Conservation (phyloP, 2,329 filamentous ascomycete species). For the Colletotrichum sublineola region DNA sequence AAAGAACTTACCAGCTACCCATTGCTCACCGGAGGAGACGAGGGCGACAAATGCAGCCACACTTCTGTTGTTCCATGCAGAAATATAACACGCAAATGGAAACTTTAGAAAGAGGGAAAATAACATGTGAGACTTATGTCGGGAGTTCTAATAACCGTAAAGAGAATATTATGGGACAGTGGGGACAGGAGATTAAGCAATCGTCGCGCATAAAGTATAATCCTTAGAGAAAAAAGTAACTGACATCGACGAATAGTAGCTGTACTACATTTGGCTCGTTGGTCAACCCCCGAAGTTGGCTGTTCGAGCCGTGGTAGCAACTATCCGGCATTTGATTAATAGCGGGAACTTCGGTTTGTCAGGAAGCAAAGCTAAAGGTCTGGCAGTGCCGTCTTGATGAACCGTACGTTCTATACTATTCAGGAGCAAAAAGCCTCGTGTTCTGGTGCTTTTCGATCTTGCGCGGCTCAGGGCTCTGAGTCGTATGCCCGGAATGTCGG, state of each 20-base stretch:
- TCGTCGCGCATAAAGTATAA: background rate
- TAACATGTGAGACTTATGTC: constrained; percentile 18
- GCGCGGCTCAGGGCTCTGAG: constrained; percentile 31
- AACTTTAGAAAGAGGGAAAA: background rate
- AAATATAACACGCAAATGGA: constrained; percentile 2
- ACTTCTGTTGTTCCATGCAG: constrained; percentile 17
- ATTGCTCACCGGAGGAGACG: background rate
- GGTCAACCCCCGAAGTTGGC: background rate
- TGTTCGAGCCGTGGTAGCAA: background rate
- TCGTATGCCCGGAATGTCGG: constrained; percentile 22
- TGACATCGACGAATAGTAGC: background rate
- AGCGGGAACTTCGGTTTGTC: background rate
- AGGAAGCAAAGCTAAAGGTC: background rate
- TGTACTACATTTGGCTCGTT: background rate
- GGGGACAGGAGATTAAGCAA: background rate
- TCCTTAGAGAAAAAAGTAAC: background rate
- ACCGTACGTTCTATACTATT: background rate
- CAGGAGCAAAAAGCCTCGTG: constrained; percentile 23
- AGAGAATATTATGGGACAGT: background rate
- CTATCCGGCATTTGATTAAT: background rate
- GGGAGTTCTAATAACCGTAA: background rate
- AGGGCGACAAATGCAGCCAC: constrained; percentile 8
- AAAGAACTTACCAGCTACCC: background rate
- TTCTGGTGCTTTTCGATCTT: constrained; percentile 12
- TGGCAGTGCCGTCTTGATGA: constrained; percentile 15